These are phyloP conservation scores for Fusarium papillatum DNA, from an alignment of 2,329 filamentous ascomycete genomes.

Conservation along the genomic window DNA sequence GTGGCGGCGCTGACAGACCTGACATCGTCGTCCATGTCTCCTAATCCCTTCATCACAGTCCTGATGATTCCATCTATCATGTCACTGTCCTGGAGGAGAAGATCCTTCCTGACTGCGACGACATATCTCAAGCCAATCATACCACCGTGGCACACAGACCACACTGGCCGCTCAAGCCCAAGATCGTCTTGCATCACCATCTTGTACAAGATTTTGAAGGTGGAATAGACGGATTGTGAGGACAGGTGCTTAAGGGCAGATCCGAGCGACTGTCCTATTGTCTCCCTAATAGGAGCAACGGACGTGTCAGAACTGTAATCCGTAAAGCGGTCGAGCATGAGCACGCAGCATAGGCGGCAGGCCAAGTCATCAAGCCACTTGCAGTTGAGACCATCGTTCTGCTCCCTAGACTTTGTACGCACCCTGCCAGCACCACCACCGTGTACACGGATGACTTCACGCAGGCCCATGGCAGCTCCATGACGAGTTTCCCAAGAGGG, in stretches of 20 bases:
- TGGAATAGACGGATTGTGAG: slow-evolving; percentile 81
- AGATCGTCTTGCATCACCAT: slow-evolving; percentile 94
- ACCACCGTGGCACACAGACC: slow-evolving; percentile 97
- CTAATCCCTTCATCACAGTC: slow-evolving; percentile 95
- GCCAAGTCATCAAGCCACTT: slow-evolving; percentile 94
- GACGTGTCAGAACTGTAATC: slow-evolving; percentile 99
- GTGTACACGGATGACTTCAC: slow-evolving; percentile 93
- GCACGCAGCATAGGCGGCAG: slow-evolving; percentile 94
- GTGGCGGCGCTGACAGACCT: slow-evolving; percentile 98
- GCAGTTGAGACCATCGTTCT: slow-evolving; percentile 86
- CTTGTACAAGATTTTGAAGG: slow-evolving; percentile 87
- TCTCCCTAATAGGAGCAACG: slow-evolving; percentile 95
- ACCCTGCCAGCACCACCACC: slow-evolving; percentile 88
- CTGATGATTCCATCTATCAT: slow-evolving; percentile 94
- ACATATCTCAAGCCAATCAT: slow-evolving; percentile 98
- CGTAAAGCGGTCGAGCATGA: slow-evolving; percentile 97
- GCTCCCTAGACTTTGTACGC: slow-evolving; percentile 75
- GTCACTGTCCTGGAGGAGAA: slow-evolving; percentile 84
- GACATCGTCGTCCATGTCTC: slow-evolving; percentile 94
- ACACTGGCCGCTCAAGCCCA: slow-evolving; percentile 79
- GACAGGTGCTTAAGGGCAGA: slow-evolving; percentile 90
- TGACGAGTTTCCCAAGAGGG: slow-evolving; percentile 95
- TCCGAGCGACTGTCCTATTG: slow-evolving; percentile 93
- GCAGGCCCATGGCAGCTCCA: slow-evolving; percentile 93
- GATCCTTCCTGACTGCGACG: slow-evolving; percentile 93